These are phyloP conservation scores for Fusarium sp. DNA, from an alignment of 2,329 filamentous ascomycete genomes.

Conservation along the genomic window DNA sequence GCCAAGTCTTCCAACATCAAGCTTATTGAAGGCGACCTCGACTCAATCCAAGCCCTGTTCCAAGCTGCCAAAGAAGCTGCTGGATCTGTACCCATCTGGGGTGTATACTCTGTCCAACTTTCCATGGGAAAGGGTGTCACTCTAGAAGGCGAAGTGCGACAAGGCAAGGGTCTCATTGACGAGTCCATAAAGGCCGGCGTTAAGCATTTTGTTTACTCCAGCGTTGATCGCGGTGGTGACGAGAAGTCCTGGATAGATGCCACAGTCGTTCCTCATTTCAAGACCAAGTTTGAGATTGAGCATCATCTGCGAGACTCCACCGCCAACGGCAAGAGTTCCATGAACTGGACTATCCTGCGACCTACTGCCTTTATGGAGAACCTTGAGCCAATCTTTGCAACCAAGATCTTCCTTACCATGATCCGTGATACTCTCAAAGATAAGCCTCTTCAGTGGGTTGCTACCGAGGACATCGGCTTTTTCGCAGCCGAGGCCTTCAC, in stretches of 20 bases:
- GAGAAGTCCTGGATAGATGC: slow-evolving; percentile 41
- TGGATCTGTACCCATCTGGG: slow-evolving; percentile 23
- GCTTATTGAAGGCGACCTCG: slow-evolving; percentile 20
- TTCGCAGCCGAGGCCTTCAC: slow-evolving; percentile 26
- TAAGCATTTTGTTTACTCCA: slow-evolving; percentile 49
- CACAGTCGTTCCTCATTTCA: slow-evolving; percentile 42
- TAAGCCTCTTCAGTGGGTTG: slow-evolving; percentile 39
- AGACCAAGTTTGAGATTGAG: slow-evolving; percentile 29
- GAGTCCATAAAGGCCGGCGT: slow-evolving; percentile 19
- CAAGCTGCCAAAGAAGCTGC: slow-evolving; percentile 22
- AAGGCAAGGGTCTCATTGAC: slow-evolving; percentile 32
- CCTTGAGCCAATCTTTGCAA: slow-evolving; percentile 47
- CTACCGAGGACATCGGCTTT: slow-evolving; percentile 25
- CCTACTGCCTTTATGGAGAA: slow-evolving; percentile 58
- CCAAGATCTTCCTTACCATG: slow-evolving; percentile 49
- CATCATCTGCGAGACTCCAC: slow-evolving; percentile 28
- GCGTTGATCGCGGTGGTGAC: slow-evolving; percentile 45
- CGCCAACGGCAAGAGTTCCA: slow-evolving; percentile 20
- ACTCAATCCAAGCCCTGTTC: slow-evolving; percentile 24
- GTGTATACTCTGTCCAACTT: slow-evolving; percentile 30
- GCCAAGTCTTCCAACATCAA: slow-evolving; percentile 16
- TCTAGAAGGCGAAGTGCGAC: slow-evolving; percentile 18
- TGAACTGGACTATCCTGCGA: slow-evolving; percentile 55
- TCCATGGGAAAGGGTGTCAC: slow-evolving; percentile 29
- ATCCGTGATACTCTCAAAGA: slow-evolving; percentile 48